Evolutionary conservation across 1,284 basidiomycete genomes (phyloP).

Genomic region (Cutaneotrichosporon curvatum): DNA sequence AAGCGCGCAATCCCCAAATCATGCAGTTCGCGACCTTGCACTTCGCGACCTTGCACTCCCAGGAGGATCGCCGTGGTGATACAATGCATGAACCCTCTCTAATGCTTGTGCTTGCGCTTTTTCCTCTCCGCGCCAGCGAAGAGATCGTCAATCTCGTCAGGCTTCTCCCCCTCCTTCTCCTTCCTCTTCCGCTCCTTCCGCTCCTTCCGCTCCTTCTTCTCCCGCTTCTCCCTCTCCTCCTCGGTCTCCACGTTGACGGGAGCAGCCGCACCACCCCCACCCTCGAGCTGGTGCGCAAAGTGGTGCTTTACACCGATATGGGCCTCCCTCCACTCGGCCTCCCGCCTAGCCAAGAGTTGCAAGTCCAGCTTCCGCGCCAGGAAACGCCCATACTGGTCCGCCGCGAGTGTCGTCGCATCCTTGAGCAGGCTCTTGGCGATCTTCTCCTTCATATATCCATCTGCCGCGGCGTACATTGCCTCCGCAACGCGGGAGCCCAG

Average conservation of each 20-base stretch:
- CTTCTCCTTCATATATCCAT: constrained; percentile 88
- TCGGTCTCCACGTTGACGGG: constrained; percentile 4
- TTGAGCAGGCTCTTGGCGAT: constrained; percentile 70
- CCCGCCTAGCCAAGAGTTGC: constrained; percentile 65
- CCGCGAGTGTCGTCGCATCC: constrained; percentile 62
- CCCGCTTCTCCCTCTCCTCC: constrained; percentile 1
- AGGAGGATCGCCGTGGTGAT: background rate
- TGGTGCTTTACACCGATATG: constrained; percentile 46
- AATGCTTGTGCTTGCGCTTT: constrained; percentile 20
- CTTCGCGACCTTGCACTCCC: too few relatives aligned
- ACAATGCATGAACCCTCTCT: background rate
- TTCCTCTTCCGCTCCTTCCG: constrained; percentile 9
- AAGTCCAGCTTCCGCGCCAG: constrained; percentile 72
- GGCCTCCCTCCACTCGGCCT: constrained; percentile 71
- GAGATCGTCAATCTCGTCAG: constrained; percentile 30
- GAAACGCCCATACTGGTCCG: constrained; percentile 76
- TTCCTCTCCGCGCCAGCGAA: constrained; percentile 25
- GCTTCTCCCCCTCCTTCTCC: constrained; percentile 19
- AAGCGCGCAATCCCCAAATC: too few relatives aligned
- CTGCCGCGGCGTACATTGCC: constrained; percentile 74
- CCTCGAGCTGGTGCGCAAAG: constrained; percentile 37
- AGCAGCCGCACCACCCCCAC: constrained; percentile 15
- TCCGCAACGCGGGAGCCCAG: constrained; percentile 83
- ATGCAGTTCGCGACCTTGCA: too few relatives aligned
- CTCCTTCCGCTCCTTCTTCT: constrained; percentile 7